Conservation (phyloP, 176 grass and related monocot genomes). For the Alloteropsis semialata region DNA sequence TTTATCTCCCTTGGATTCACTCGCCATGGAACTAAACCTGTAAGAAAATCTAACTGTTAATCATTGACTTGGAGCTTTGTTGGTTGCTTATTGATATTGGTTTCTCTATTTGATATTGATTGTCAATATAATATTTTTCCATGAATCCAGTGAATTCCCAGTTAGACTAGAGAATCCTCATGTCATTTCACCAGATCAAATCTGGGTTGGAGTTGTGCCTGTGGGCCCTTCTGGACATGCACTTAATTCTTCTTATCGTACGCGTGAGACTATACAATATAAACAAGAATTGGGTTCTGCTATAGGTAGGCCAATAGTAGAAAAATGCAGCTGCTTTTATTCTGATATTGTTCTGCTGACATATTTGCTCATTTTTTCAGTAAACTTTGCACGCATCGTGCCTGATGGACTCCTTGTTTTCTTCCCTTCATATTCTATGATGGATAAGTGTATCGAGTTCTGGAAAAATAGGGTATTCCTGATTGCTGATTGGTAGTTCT, state of each 20-base stretch:
- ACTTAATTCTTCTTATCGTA: conserved; percentile 91
- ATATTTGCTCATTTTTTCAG: conserved; percentile 47
- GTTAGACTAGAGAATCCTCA: conserved; percentile 96
- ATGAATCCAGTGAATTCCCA: conserved; percentile 78
- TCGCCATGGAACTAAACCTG: conserved; percentile 95
- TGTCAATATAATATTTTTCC: conserved; percentile 16
- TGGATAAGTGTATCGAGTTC: conserved; percentile 87
- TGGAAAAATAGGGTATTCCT: conserved; percentile 82
- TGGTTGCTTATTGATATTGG: conserved; percentile 7
- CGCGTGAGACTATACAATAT: conserved; percentile 77
- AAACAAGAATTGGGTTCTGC: conserved; percentile 94
- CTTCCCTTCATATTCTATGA: conserved; percentile 99
- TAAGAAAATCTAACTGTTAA: conserved; percentile 48
- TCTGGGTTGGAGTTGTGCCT: conserved; percentile 89
- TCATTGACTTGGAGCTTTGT: conserved; percentile 20
- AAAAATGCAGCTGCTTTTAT: conserved; percentile 28
- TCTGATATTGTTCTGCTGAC: conserved; percentile 22
- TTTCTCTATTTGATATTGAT: conserved; percentile 19
- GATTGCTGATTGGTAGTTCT: conserved; percentile 19
- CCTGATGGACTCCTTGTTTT: conserved; percentile 95
- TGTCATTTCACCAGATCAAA: conserved; percentile 89
- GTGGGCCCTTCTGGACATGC: conserved; percentile 84
- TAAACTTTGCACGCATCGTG: conserved; percentile 95
- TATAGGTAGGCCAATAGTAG: conserved; percentile 57
- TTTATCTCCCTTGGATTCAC: conserved; percentile 89